Evolutionary conservation across 2,329 filamentous ascomycete species (phyloP).

Genomic region (Chaetomium olivaceum): DNA sequence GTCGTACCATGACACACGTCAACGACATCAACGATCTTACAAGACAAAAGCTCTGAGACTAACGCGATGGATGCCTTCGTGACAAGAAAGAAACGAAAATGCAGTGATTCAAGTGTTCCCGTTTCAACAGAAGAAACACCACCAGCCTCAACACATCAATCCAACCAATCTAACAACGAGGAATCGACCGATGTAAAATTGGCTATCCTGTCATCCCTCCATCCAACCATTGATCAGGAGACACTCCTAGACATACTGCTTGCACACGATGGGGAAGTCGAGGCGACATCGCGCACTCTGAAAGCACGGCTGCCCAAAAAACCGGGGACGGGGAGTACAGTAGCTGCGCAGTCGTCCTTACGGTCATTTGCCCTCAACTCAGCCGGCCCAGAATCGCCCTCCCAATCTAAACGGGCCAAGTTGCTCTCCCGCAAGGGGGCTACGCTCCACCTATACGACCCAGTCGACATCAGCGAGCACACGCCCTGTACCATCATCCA

Average conservation of each 20-base stretch:
- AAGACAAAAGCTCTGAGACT: not conserved
- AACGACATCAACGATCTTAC: not conserved
- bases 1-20: not conserved
- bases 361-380: constrained; percentile 48
- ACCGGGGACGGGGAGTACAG: constrained; percentile 34
- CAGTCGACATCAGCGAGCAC: constrained; percentile 75
- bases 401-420: constrained; percentile 40
- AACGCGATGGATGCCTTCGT: constrained; percentile 59
- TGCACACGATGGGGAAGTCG: constrained; percentile 74
- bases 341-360: constrained; percentile 65
- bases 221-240: constrained; percentile 64
- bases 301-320: constrained; percentile 41
- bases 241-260: constrained; percentile 76
- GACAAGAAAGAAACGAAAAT: constrained; percentile 54
- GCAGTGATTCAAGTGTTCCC: constrained; percentile 19
- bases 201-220: constrained; percentile 76
- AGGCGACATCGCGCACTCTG: constrained; percentile 62
- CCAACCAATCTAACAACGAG: constrained; percentile 49
- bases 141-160: not conserved
- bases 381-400: constrained; percentile 22
- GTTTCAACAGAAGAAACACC: not conserved
- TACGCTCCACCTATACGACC: constrained; percentile 81
- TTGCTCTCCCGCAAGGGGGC: constrained; percentile 71
- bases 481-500: constrained; percentile 92
- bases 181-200: constrained; percentile 90